phyloP scores from a whole-genome alignment of 768 basidiomycete genomes.

The Suillus spraguei region DNA sequence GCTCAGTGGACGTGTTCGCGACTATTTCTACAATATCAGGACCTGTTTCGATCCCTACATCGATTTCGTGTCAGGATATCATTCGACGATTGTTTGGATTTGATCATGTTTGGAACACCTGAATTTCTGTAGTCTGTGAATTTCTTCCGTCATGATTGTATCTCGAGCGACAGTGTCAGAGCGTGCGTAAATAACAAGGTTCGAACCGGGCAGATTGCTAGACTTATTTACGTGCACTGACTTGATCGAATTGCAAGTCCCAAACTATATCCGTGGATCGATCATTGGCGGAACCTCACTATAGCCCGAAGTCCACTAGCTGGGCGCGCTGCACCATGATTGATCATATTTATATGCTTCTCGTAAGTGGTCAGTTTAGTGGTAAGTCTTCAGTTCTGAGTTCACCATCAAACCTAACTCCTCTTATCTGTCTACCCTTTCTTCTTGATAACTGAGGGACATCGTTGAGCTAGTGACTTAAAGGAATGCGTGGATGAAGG shows the following conservation, averaged over 20 bases:
- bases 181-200: neutral
- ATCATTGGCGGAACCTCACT: neutral
- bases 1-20: slow-evolving; percentile 17
- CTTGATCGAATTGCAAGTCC: neutral
- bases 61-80: slow-evolving; percentile 4
- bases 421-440: slow-evolving; percentile 43
- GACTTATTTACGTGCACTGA: neutral
- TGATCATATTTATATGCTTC: slow-evolving; percentile 16
- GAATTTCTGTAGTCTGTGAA: slow-evolving; percentile 3
- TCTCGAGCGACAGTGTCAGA: neutral
- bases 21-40: neutral
- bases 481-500: slow-evolving; percentile 14
- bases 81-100: slow-evolving; percentile 5
- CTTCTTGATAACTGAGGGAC: slow-evolving; percentile 54
- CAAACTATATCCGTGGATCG: slow-evolving; percentile 11
- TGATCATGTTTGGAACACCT: slow-evolving; percentile 1
- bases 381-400: neutral
- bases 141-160: neutral
- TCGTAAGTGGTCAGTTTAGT: slow-evolving; percentile 17
- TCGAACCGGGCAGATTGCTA: neutral
- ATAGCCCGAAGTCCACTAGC: too few relatives aligned
- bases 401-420: slow-evolving; percentile 25
- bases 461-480: slow-evolving; percentile 21
- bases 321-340: neutral
- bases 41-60: neutral